These are phyloP conservation scores for Puccinia horiana DNA, from an alignment of 1,284 basidiomycete genomes.

Conservation along the genomic window DNA sequence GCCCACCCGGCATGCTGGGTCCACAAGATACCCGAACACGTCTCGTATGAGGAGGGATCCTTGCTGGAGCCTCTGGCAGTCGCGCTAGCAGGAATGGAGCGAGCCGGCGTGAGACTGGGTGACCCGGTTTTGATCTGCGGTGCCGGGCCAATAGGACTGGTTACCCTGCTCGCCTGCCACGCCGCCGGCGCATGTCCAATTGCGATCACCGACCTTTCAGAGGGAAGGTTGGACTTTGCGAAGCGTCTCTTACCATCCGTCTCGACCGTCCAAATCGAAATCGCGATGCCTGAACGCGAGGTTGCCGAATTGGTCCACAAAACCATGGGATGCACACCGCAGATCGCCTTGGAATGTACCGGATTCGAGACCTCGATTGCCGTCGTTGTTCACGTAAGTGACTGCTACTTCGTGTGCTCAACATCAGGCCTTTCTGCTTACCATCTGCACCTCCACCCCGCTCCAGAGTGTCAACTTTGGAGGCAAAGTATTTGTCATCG, in stretches of 20 bases:
- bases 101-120: slow-evolving; percentile 62
- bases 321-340: slow-evolving; percentile 58
- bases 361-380: slow-evolving; percentile 85
- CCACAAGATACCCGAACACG: slow-evolving; percentile 62
- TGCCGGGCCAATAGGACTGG: slow-evolving; percentile 64
- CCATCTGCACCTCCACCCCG: background rate
- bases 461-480: slow-evolving; percentile 60
- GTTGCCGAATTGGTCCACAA: slow-evolving; percentile 58
- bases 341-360: slow-evolving; percentile 75
- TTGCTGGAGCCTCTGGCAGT: slow-evolving; percentile 64
- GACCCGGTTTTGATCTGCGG: slow-evolving; percentile 62
- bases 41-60: slow-evolving; percentile 63
- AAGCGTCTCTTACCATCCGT: slow-evolving; percentile 62
- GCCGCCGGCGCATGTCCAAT: slow-evolving; percentile 65
- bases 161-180: slow-evolving; percentile 62
- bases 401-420: slow-evolving; percentile 1
- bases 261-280: slow-evolving; percentile 59
- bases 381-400: slow-evolving; percentile 72
- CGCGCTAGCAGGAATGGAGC: slow-evolving; percentile 63
- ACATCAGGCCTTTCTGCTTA: background rate
- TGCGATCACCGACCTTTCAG: slow-evolving; percentile 63
- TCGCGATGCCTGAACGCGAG: slow-evolving; percentile 50
- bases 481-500: slow-evolving; percentile 64
- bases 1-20: slow-evolving; percentile 64
- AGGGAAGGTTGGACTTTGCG: slow-evolving; percentile 63